Evolutionary conservation across 2,329 filamentous ascomycete genomes (phyloP).

Genomic region (Hymenoscyphus fraxineus): DNA sequence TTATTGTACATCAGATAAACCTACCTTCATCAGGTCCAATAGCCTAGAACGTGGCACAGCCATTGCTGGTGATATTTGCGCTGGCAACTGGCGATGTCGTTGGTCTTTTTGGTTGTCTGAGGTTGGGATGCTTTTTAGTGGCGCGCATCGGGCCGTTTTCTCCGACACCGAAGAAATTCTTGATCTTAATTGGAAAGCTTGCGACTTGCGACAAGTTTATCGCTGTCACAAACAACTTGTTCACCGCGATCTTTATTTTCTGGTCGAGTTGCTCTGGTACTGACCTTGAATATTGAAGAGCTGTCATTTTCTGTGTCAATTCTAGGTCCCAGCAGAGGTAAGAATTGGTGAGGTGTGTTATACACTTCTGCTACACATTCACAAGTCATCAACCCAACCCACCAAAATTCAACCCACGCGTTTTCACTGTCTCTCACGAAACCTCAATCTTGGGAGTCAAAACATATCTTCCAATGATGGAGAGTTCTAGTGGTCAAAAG

Average conservation of each 20-base stretch:
- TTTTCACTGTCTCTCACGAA: not conserved
- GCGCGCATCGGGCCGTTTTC: conserved; percentile 18
- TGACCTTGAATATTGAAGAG: not conserved
- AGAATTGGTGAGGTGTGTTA: not conserved
- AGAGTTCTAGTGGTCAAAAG: conserved; percentile 19
- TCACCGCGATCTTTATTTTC: not conserved
- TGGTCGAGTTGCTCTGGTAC: not conserved
- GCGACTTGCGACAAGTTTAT: not conserved
- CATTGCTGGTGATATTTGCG: conserved; percentile 44
- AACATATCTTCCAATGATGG: not conserved
- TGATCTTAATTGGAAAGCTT: too few relatives aligned
- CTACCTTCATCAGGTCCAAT: conserved; percentile 76
- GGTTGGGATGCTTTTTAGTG: conserved; percentile 10
- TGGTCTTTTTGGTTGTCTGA: conserved; percentile 9
- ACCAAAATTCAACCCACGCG: not conserved
- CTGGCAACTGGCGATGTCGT: conserved; percentile 2
- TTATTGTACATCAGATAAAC: not conserved
- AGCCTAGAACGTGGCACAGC: conserved; percentile 59
- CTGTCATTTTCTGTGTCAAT: not conserved
- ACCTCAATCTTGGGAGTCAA: not conserved
- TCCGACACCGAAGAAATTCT: conserved; percentile 14
- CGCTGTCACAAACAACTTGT: not conserved
- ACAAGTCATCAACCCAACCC: not conserved
- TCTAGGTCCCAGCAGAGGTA: not conserved
- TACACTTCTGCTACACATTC: not conserved